Conservation (phyloP, 2,329 filamentous ascomycete genomes). For the Trichoderma sp. region DNA sequence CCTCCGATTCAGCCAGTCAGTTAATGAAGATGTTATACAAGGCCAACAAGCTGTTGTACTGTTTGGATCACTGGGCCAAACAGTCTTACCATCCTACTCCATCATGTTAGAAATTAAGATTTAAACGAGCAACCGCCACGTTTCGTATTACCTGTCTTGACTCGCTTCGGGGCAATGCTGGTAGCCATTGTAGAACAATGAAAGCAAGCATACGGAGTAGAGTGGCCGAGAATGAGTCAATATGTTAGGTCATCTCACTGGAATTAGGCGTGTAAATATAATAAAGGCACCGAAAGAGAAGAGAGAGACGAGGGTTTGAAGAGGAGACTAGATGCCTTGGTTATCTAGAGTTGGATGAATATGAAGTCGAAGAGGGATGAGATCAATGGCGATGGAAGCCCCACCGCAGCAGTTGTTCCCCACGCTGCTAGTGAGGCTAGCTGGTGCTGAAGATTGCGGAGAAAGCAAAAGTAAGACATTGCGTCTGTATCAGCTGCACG, state of each 20-base stretch:
- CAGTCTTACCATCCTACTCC: background rate
- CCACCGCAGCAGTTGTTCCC: slow-evolving; percentile 2
- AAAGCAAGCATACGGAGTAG: background rate
- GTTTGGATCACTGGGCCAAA: background rate
- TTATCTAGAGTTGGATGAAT: background rate
- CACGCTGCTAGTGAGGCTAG: background rate
- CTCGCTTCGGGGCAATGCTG: background rate
- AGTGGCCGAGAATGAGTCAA: background rate
- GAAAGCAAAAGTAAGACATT: background rate
- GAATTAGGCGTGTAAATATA: background rate
- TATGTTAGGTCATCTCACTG: background rate
- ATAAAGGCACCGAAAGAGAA: background rate
- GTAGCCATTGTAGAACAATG: background rate
- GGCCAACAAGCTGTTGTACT: background rate
- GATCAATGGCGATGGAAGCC: background rate
- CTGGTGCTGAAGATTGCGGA: background rate
- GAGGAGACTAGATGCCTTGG: background rate
- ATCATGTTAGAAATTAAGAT: background rate
- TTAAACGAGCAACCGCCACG: background rate
- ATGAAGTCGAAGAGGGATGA: background rate
- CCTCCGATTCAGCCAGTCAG: background rate
- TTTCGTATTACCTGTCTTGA: background rate
- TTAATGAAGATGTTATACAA: background rate
- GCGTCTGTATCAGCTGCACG: background rate
- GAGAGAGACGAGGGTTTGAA: background rate